These are phyloP conservation scores for Candida glucosophila DNA, from an alignment of 1,139 yeast species.

Conservation along the genomic window DNA sequence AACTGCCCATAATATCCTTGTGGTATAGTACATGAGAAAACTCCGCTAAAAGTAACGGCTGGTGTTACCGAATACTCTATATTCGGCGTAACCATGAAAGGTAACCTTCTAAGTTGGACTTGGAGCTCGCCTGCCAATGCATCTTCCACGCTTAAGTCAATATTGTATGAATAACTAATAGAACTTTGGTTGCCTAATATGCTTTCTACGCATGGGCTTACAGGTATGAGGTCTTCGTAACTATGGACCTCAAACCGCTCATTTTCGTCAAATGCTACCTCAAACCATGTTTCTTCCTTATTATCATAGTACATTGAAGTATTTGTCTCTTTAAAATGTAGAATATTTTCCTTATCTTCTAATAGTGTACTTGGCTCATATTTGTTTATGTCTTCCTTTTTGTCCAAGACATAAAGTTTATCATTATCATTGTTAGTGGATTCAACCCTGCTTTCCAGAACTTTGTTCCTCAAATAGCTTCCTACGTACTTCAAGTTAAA, in stretches of 20 bases:
- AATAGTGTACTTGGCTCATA: no score
- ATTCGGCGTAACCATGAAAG: constrained; percentile 5
- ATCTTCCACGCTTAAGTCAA: constrained; percentile 1
- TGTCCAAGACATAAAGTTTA: no score
- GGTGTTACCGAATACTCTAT: constrained; percentile 7
- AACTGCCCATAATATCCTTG: constrained; percentile 11
- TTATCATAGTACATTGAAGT: constrained; percentile 10
- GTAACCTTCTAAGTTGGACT: constrained; percentile 2
- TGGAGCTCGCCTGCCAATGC: constrained; percentile 1
- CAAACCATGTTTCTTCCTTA: constrained; percentile 9
- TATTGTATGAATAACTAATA: constrained; percentile 2
- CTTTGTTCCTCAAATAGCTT: no score
- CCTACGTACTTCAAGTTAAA: no score
- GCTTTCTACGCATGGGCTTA: constrained; percentile 6
- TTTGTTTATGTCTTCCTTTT: no score
- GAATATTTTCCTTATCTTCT: constrained; percentile 6
- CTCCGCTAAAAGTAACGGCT: constrained; percentile 5
- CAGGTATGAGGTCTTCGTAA: constrained; percentile 5
- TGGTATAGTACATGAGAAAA: constrained; percentile 9
- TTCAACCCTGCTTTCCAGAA: no score
- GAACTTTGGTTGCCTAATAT: constrained; percentile 6
- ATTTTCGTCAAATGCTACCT: constrained; percentile 4
- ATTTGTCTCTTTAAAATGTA: constrained; percentile 7
- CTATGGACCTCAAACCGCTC: constrained; percentile 2
- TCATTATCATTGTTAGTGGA: no score